Percentiles rank a stretch among this genome's conserved stretches.
These are phyloP conservation scores for Erysiphe neolycopersici DNA, from an alignment of 2,329 filamentous ascomycete species.

Conservation along the genomic window DNA sequence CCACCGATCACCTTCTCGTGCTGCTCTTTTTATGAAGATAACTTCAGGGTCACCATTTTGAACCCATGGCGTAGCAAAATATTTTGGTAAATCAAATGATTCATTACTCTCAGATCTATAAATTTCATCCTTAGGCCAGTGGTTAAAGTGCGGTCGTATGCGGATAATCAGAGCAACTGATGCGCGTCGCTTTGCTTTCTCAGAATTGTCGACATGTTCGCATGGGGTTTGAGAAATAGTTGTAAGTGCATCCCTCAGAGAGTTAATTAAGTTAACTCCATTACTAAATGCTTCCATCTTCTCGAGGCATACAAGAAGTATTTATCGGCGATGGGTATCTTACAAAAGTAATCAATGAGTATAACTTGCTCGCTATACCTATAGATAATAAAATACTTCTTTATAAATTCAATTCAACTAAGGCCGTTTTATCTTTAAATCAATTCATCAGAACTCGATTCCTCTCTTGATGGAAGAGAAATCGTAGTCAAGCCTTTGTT, in stretches of 20 bases:
- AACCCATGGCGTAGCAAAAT: conserved; percentile 39
- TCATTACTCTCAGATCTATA: conserved; percentile 11
- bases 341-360: too few species aligned
- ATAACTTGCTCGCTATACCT: too few species aligned
- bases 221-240: conserved; percentile 19
- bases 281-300: too few species aligned
- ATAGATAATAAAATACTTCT: too few species aligned
- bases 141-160: conserved; percentile 27
- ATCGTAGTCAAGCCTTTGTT: too few species aligned
- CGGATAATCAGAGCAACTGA: conserved; percentile 38
- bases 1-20: conserved; percentile 39
- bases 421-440: too few species aligned
- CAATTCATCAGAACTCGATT: too few species aligned
- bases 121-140: conserved; percentile 18
- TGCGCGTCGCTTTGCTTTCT: conserved; percentile 2
- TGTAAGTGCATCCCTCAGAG: conserved; percentile 5
- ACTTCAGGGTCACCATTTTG: conserved; percentile 37
- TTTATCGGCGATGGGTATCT: too few species aligned
- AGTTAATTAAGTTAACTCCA: conserved; percentile 8
- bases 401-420: too few species aligned
- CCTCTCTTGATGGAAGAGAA: too few species aligned
- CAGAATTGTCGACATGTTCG: conserved; percentile 16
- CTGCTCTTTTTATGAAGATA: conserved; percentile 44
- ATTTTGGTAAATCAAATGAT: conserved; percentile 19
- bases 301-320: too few species aligned